A percentile compares a stretch with the other conserved stretches of the same genome.
phyloP scores from a whole-genome alignment of 2,329 filamentous ascomycete species.

The Colletotrichum sp. region DNA sequence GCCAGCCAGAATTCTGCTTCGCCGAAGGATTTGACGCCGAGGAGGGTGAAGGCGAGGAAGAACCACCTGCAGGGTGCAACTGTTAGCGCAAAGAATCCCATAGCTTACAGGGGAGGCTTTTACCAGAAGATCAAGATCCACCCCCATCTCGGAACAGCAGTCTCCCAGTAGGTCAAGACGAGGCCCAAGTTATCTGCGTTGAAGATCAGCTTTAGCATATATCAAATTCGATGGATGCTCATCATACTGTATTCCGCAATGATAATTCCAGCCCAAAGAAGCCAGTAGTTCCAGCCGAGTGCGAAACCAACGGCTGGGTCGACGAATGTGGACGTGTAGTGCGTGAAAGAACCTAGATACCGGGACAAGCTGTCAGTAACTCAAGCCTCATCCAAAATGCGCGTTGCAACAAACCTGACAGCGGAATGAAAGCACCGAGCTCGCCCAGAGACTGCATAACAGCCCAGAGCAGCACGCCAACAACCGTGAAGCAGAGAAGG shows the following conservation, averaged over 20 bases:
- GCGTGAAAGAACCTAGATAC: background rate
- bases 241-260: background rate
- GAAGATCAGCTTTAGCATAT: background rate
- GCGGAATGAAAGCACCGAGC: background rate
- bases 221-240: background rate
- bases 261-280: conserved; percentile 28
- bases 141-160: conserved; percentile 65
- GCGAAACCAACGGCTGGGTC: conserved; percentile 60
- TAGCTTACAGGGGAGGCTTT: conserved; percentile 27
- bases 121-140: conserved; percentile 67
- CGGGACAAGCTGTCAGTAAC: conserved; percentile 31
- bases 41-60: conserved; percentile 52
- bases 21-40: conserved; percentile 42
- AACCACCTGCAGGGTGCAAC: conserved; percentile 38
- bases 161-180: conserved; percentile 66
- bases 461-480: conserved; percentile 61
- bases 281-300: conserved; percentile 67
- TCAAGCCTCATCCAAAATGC: fast-evolving
- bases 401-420: background rate
- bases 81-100: conserved; percentile 40
- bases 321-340: conserved; percentile 45
- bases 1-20: conserved; percentile 64
- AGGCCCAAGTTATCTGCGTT: conserved; percentile 60
- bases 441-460: conserved; percentile 66
- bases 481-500: conserved; percentile 61